Base-by-base conservation (phyloP, 768 basidiomycete species). In the Dendrothele bispora region DNA sequence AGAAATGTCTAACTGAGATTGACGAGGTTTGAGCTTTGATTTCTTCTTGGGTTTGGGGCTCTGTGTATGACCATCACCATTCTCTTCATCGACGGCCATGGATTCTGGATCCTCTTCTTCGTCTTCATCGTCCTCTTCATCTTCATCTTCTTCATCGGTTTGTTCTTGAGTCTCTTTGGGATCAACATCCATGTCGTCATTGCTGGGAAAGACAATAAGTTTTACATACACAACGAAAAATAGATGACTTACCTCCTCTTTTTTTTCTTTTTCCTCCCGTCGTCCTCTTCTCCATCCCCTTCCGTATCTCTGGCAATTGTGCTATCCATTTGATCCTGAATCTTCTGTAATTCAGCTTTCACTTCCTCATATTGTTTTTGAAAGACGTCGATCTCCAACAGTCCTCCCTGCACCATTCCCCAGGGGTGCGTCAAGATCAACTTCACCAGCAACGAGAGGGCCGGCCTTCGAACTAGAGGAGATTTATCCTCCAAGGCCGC, bases 381-480 rank as follows among this genome's bases (percentile, higher is more conserved):
- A 83, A 88, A 98, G 53, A 85, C 78, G 1, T 74, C 73, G 7
- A 84, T 67, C 43, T 83, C 80, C 42, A 99, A 69, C 37, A 79
- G 75, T 1, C 94, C 95, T 0, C 94, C 95, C 58, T 95, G 84
- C 69, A 88, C 77, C 14, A 82, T 57, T 0, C 86, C 87, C 63
- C 90, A 98, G 3, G 95, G 95, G 67, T 99, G 95, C 0, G 95
- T 98, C 48, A 76, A 49, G 39, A 98, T 67, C 22, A 98, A 72
- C 58, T 82, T 82, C 37, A 80, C 79, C 18, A 98, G 66, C 22
- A 98, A 70, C 17, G 82, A 76, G 37, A 88, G 84, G 17, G 94
- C 88, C 41, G 79, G 80, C 66, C 91, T 91, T 57, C 97, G 78
- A n/a, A 95, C 95, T 5, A 77, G 82, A 17, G 91, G 81, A 2